A percentile compares a stretch with the other conserved stretches of the same genome.
Conservation (phyloP, 371 early-diverging fungal genomes). For the Dentiscutata heterogama region DNA sequence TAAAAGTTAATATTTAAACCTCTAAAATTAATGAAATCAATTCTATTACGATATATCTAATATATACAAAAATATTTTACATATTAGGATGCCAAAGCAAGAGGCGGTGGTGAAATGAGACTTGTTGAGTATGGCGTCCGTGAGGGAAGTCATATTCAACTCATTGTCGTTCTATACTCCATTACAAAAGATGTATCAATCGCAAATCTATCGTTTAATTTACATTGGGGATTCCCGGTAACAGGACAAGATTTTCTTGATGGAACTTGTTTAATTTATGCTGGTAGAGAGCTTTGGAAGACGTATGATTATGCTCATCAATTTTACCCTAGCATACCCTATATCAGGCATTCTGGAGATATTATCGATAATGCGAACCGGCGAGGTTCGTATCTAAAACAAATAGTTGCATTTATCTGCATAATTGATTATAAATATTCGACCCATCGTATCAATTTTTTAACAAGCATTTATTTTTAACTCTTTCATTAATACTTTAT, state of each 20-base stretch:
- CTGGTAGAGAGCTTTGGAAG: neutral
- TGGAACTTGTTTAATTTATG: constrained; percentile 41
- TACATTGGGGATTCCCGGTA: constrained; percentile 32
- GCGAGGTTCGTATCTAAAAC: constrained; percentile 6
- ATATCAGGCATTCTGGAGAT: constrained; percentile 44
- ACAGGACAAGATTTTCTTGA: constrained; percentile 26
- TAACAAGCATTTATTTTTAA: too few relatives aligned
- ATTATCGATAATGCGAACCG: neutral
- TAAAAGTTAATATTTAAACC: neutral
- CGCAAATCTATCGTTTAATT: constrained; percentile 24
- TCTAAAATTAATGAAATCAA: too few relatives aligned
- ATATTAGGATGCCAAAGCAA: too few relatives aligned
- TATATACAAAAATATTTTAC: too few relatives aligned
- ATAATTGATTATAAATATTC: neutral
- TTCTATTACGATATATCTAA: too few relatives aligned
- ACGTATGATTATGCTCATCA: constrained; percentile 19
- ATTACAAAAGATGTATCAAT: constrained; percentile 16
- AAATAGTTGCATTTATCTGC: too few relatives aligned
- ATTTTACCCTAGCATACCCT: neutral
- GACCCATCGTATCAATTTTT: too few relatives aligned
- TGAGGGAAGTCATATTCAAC: constrained; percentile 31
- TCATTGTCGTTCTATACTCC: constrained; percentile 37
- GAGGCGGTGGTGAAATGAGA: neutral
- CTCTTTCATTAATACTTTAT: neutral
- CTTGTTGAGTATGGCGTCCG: constrained; percentile 27